Base-by-base conservation (phyloP, 2,329 filamentous ascomycete species). In the Stachybotrys chlorohalonatus region DNA sequence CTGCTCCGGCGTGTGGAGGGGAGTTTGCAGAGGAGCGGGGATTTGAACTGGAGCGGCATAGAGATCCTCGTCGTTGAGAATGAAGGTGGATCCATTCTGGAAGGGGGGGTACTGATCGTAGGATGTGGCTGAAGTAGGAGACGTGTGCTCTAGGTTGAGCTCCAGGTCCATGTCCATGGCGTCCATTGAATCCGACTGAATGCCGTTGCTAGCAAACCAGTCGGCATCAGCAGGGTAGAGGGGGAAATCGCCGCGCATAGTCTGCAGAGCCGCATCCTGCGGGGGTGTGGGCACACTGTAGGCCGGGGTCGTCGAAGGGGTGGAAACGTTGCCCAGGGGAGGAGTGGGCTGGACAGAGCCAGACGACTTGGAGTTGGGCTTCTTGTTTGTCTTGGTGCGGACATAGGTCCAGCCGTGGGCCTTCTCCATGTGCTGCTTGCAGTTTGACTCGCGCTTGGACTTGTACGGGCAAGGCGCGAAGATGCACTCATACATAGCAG, bases 351-450 rank as follows among this genome's bases (percentile, higher is more conserved):
- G 72, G 59, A 75, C 60, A 57, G 77, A 72, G 63, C 75, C 78
- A 56, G 69, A 72, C 31, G 75, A 75, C 54, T 75, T 73, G 61
- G 68, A 71, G 55, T 66, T 62, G 45, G 64, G 61, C 68, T 79
- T 83, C 73, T 87, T 89, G 66, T 95, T 96, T 70, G 87, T 92
- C 81, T 96, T 96, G 56, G 90, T 93, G 60, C 93, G 88, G 54
- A 92, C 81, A 63, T 96, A 96, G n/a, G 80, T 79, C 87, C 90
- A 96, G 56, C 86, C 86, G 65, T 97, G 92, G 1, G 90, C 87
- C 73, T 96, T 96, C 76, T 97, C 93, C 92, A 96, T 96, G 73
- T 97, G 92, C 72, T 96, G 93, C 70, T 96, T 96, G 81, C 90
- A 95, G 72, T 97, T 97, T 59, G 89, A 94, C 75, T 96, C 89